Evolutionary conservation across 495 filamentous ascomycete species (phyloP), one percentile per base, ranked within the genome.

Genomic region (Clohesyomyces aquaticus): DNA sequence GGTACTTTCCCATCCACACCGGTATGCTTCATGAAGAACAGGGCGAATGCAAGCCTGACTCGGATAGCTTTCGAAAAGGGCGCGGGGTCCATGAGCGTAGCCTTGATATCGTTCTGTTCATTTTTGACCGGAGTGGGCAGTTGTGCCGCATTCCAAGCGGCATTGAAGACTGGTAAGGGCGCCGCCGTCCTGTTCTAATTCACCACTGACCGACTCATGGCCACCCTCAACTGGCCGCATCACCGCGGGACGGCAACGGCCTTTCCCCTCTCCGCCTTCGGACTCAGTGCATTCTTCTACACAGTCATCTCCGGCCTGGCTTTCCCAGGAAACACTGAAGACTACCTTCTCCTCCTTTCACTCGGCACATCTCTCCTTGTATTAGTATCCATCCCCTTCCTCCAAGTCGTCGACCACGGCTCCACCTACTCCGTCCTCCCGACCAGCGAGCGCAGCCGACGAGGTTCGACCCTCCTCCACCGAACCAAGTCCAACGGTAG

Each of bases 211-310:
- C 76, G n/a, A n/a, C 61, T 61, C 67, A 79, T 78, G 81, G 93
- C 91, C 59, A 93, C 95, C 29, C 79, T 93, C 43, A 98, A 98
- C 75, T 98, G 91, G 82, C 95, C 93, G 1, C 80, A 87, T 32
- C 89, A 96, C 70, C 86, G 94, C 46, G 94, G 95, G 55, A 96
- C 93, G 19, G 94, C 94, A 14, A 98, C 94, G 6, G 92, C 91
- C 1, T 91, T 98, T 71, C 93, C 94, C 6, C 77, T 98, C 47
- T 87, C 93, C 43, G 91, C 90, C 3, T 97, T 98, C 74, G 94
- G 94, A 23, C 80, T 98, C 28, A 96, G 93, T 76, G 94, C 94
- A 49, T 91, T 98, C 73, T 96, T 98, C 82, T 98, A 96, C 79
- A 89, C 94, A 18, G 79, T 84, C 19, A 76, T 92, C 22, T 90